phyloP scores from a whole-genome alignment of 768 basidiomycete species.

The Panaeolus cyanescens region DNA sequence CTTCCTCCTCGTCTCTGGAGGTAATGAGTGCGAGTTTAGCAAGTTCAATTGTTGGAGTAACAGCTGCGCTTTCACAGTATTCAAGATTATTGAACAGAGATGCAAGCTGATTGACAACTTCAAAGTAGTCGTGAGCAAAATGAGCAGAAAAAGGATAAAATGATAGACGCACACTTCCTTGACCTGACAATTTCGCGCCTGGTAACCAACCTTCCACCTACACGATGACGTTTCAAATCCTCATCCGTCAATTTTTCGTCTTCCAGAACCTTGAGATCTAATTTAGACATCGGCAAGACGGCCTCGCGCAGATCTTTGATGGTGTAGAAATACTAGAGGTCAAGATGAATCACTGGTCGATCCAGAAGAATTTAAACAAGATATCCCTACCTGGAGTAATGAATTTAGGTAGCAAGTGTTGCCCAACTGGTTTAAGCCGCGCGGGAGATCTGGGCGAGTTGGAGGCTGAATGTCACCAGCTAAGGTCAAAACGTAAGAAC shows the following conservation, averaged over 20 bases:
- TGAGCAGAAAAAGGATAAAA: not conserved
- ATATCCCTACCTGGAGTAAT: slow-evolving; percentile 57
- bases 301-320: slow-evolving; percentile 86
- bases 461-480: slow-evolving; percentile 64
- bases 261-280: slow-evolving; percentile 55
- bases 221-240: slow-evolving; percentile 79
- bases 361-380: not conserved
- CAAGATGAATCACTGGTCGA: not conserved
- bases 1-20: slow-evolving; percentile 87
- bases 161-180: slow-evolving; percentile 66
- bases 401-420: slow-evolving; percentile 91
- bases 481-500: slow-evolving; percentile 27
- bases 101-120: slow-evolving; percentile 82
- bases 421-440: slow-evolving; percentile 86
- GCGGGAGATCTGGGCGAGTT: slow-evolving; percentile 68
- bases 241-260: slow-evolving; percentile 80
- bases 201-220: slow-evolving; percentile 85
- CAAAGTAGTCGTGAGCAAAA: slow-evolving; percentile 11
- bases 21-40: slow-evolving; percentile 92
- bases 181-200: slow-evolving; percentile 81
- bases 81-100: slow-evolving; percentile 80
- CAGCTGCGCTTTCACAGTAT: slow-evolving; percentile 59
- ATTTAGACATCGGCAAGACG: slow-evolving; percentile 59
- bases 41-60: slow-evolving; percentile 84
- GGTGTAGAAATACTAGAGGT: slow-evolving; percentile 87